Base-by-base conservation (phyloP, 768 basidiomycete species). In the Clitopilus passeckerianus region DNA sequence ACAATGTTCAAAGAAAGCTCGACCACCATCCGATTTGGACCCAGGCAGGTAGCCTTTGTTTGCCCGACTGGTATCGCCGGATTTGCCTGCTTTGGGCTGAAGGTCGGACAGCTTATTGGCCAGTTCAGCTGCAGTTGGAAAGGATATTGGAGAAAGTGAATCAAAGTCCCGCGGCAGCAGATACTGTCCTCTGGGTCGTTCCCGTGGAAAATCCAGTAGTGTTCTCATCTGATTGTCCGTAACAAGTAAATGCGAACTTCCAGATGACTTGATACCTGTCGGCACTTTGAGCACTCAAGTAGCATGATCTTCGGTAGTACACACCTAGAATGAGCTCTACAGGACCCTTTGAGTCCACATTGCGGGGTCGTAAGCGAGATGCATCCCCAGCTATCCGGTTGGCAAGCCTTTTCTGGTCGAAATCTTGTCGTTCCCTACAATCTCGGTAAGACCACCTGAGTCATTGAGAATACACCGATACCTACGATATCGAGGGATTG, bases 131-230 rank as follows among this genome's bases (percentile, higher is more conserved):
- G 16, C 18, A 6, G 61, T 64, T 53, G 54, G 15, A 56, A 84
- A 84, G 44, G 71, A 66, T 34, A 83, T 79, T 0, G 82, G 82
- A 0, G 82, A 83, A 7, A 84, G 62, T 0, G 81, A 82, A 24
- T 74, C 70, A 57, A 80, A 81, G 8, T 74, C 64, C 4, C 56
- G 57, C 5, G 69, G 59, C 6, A 6, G 46, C 60, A 66, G 62
- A n/a, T 57, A 53, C 0, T 64, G 44, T 5, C 14, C 30, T 0
- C 50, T 56, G 8, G 66, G 67, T 37, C 62, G 66, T 22, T 57
- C 24, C 15, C 53, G 1, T 1, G 30, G n/a, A 66, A 62, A 33
- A 34, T 23, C 20, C 46, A 18, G 63, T 50, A 12, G 24, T 65
- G 5, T 65, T 62, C 61, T 67, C 73, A 20, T 34, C 35, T 33